Evolutionary conservation across 2,329 filamentous ascomycete species (phyloP).

Genomic region (Whalleya microplaca): DNA sequence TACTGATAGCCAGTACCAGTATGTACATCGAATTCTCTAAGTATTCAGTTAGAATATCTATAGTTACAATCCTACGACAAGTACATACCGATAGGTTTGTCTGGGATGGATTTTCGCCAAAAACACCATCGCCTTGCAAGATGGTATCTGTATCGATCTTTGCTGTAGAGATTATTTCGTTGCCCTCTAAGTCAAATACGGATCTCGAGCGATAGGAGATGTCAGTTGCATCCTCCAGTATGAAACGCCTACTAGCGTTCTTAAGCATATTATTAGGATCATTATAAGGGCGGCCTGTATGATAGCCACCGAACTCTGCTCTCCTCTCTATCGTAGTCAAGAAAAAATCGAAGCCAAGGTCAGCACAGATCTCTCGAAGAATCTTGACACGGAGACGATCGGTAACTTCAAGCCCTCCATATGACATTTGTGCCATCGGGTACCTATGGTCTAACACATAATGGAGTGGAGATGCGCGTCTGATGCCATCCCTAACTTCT

Average conservation of each 20-base stretch:
- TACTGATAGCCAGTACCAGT: slow-evolving; percentile 15
- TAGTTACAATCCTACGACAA: not conserved
- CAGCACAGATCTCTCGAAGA: slow-evolving; percentile 30
- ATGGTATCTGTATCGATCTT: slow-evolving; percentile 25
- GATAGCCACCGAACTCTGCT: slow-evolving; percentile 26
- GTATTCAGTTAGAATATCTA: slow-evolving; percentile 1
- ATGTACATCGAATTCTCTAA: slow-evolving; percentile 1
- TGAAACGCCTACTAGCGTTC: slow-evolving; percentile 9
- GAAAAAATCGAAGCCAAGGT: slow-evolving; percentile 38
- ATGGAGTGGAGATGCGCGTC: slow-evolving; percentile 25
- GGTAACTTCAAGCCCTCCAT: slow-evolving; percentile 30
- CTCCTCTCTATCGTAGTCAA: slow-evolving; percentile 38
- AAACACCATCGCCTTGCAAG: slow-evolving; percentile 28
- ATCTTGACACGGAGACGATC: slow-evolving; percentile 34
- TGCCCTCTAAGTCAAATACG: slow-evolving; percentile 35
- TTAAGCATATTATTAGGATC: not conserved
- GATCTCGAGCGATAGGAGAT: slow-evolving; percentile 21
- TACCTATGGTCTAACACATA: slow-evolving; percentile 42
- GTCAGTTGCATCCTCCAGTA: slow-evolving; percentile 19
- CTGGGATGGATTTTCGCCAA: slow-evolving; percentile 12
- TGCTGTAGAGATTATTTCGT: slow-evolving; percentile 18
- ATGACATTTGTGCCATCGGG: slow-evolving; percentile 38
- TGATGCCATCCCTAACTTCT: slow-evolving; percentile 14
- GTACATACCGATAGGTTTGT: slow-evolving; percentile 30
- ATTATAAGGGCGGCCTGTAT: not conserved